Evolutionary conservation across 192 early-diverging fungal species (phyloP), one percentile per base, ranked within the genome.

Genomic region (Coemansia sp.): DNA sequence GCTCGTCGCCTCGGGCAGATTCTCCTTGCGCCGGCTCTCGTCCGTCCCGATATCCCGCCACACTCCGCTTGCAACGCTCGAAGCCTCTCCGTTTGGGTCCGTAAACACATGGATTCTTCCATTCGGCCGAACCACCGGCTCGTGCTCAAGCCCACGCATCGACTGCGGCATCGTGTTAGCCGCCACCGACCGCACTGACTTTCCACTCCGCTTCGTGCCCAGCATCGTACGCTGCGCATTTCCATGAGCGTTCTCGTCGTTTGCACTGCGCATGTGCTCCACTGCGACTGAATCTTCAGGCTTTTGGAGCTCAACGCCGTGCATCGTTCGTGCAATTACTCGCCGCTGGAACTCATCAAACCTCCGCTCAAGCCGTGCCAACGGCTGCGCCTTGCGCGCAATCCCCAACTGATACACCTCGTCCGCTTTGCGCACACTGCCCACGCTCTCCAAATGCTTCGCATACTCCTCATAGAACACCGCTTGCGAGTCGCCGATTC

Each of bases 391-490:
- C 51, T 79, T 82, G 18, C 88, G 76, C 36, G 80, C 64, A 6
- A 94, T 85, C 12, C 92, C 93, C 26, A 86, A 60, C 44, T 71
- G 63, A 55, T 80, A 89, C 1, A 90, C 72, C 25, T 90, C 85
- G 21, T 86, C 83, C 0, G 90, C 90, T 49, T 63, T 72, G 68
- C 74, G 18, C 15, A 56, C 72, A 64, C 81, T 82, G 10, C 76
- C 70, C 8, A 44, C 37, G 0, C 60, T 38, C 66, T 93, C 90
- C 44, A 91, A 56, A 4, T 83, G 63, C 10, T 65, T 70, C 0
- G 87, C 90, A 60, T 92, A 92, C 57, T 92, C 90, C 56, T 89
- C 86, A 60, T 95, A 96, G 42, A 82, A 86, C n/a, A 84, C 46
- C 1, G 90, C 81, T 23, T 86, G 66, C 36, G 79, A 72, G 14